Evolutionary conservation across 2,329 filamentous ascomycete species (phyloP).

Genomic region (Claviceps cyperi): DNA sequence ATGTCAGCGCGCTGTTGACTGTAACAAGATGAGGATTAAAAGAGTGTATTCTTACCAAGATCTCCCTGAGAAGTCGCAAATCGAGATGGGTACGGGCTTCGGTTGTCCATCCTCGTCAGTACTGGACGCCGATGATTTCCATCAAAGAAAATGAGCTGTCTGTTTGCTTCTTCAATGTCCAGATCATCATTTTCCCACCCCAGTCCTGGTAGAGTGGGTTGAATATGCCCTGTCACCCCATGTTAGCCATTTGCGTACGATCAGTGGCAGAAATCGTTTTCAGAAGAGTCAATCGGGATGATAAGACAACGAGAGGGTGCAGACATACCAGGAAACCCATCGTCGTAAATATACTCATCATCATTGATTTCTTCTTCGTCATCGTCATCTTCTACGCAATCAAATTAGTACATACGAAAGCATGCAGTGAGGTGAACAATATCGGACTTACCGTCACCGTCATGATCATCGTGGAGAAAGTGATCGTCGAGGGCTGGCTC

Average conservation of each 20-base stretch:
- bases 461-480: slow-evolving; percentile 39
- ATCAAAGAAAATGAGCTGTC: slow-evolving; percentile 35
- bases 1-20: not conserved
- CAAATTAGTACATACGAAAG: not conserved
- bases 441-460: slow-evolving; percentile 39
- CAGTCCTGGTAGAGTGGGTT: slow-evolving; percentile 30
- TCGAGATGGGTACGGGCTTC: slow-evolving; percentile 44
- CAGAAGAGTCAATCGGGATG: not conserved
- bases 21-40: not conserved
- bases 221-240: slow-evolving; percentile 4
- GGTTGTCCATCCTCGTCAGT: slow-evolving; percentile 24
- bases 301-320: not conserved
- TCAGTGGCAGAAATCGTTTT: not conserved
- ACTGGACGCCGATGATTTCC: slow-evolving; percentile 27
- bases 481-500: slow-evolving; percentile 38
- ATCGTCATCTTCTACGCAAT: slow-evolving; percentile 31
- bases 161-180: slow-evolving; percentile 34
- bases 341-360: slow-evolving; percentile 47
- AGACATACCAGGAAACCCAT: slow-evolving; percentile 41
- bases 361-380: slow-evolving; percentile 62
- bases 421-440: not conserved
- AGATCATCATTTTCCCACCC: slow-evolving; percentile 44
- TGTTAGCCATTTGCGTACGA: not conserved
- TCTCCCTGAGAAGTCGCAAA: slow-evolving; percentile 41
- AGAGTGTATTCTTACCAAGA: slow-evolving; percentile 24